A percentile compares a stretch with the other conserved stretches of the same genome.
These are phyloP conservation scores for Tulasnella sp. DNA, from an alignment of 768 basidiomycete species.

Conservation along the genomic window DNA sequence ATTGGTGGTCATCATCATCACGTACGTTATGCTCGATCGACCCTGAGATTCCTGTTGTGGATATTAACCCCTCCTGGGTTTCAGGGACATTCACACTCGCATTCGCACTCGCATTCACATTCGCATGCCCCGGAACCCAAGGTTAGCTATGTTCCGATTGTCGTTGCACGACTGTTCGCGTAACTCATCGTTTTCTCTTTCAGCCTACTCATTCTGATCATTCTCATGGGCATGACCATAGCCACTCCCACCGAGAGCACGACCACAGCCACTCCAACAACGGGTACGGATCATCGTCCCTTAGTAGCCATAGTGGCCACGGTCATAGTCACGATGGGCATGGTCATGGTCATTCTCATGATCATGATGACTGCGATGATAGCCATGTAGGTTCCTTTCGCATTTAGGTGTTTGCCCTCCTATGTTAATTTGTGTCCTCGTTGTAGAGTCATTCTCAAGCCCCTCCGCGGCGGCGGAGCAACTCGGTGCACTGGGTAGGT, in stretches of 20 bases:
- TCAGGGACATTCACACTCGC: conserved; percentile 50
- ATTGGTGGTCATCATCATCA: conserved; percentile 94
- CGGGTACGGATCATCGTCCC: conserved; percentile 14
- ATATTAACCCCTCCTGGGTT: neutral
- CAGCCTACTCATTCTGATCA: neutral
- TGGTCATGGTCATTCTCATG: conserved; percentile 17
- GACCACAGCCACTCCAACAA: conserved; percentile 12
- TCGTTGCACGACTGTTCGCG: neutral
- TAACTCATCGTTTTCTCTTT: neutral
- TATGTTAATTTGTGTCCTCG: neutral
- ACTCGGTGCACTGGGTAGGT: neutral
- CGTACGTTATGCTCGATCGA: conserved; percentile 34
- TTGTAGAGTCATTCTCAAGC: neutral
- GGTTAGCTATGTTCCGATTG: neutral
- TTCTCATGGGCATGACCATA: conserved; percentile 19
- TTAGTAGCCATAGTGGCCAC: conserved; percentile 28
- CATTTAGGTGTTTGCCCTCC: neutral
- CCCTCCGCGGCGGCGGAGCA: neutral
- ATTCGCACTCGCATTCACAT: conserved; percentile 32
- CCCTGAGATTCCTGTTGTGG: neutral
- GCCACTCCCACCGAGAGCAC: conserved; percentile 28
- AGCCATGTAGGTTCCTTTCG: conserved; percentile 7
- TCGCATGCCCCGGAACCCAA: conserved; percentile 11
- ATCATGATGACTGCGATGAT: conserved; percentile 23
- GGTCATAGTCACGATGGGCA: conserved; percentile 21